phyloP scores from a whole-genome alignment of 176 grass and related monocot genomes.

The Carex parvula region DNA sequence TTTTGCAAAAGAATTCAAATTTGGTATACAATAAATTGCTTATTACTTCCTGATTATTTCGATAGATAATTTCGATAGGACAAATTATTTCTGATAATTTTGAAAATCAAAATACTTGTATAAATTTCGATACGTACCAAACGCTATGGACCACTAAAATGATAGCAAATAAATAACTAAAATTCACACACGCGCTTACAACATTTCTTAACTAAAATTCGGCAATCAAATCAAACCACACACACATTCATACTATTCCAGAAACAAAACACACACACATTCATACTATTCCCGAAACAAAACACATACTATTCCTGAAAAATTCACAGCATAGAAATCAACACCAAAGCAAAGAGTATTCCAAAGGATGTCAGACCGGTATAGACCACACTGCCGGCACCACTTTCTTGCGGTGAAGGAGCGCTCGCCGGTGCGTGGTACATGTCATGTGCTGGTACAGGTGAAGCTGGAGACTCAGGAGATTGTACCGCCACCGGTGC shows the following conservation, averaged over 20 bases:
- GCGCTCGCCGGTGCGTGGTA: background rate
- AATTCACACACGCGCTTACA: background rate
- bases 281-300: background rate
- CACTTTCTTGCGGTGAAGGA: background rate
- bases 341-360: background rate
- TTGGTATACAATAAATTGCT: background rate
- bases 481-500: background rate
- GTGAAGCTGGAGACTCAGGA: background rate
- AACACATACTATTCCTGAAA: constrained; percentile 1
- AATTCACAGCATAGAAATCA: background rate
- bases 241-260: background rate
- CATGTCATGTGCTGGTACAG: background rate
- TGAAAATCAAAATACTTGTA: background rate
- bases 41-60: background rate
- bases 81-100: background rate
- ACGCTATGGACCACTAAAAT: background rate
- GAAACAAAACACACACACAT: background rate
- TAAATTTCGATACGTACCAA: background rate
- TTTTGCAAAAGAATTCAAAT: background rate
- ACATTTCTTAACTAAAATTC: background rate
- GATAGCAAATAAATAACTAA: background rate
- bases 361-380: background rate
- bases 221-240: background rate
- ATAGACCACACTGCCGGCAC: background rate
- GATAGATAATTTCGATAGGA: background rate